Conservation (phyloP, 805 yeast genomes). For the Kregervanrija fluxuum region DNA sequence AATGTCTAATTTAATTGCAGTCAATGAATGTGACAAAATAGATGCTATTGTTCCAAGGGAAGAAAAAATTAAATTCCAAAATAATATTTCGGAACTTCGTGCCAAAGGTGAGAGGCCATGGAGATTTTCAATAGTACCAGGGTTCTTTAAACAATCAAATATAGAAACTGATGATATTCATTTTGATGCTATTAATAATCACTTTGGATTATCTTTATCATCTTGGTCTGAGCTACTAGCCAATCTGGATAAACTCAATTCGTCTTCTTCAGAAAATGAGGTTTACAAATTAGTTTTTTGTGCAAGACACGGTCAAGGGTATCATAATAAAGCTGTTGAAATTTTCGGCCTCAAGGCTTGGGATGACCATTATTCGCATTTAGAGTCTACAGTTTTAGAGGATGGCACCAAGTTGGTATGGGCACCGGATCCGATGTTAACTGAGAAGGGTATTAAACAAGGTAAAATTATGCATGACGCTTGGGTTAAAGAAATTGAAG, state of each 20-base stretch:
- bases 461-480: conserved; percentile 41
- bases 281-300: conserved; percentile 42
- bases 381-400: conserved; percentile 30
- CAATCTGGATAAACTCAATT: conserved; percentile 31
- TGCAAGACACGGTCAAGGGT: conserved; percentile 69
- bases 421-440: conserved; percentile 57
- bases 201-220: conserved; percentile 36
- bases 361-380: conserved; percentile 46
- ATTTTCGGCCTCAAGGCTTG: conserved; percentile 53
- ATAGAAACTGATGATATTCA: conserved; percentile 35
- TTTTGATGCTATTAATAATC: conserved; percentile 36
- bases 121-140: conserved; percentile 41
- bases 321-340: conserved; percentile 48
- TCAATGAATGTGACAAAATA: conserved; percentile 19
- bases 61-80: conserved; percentile 13
- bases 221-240: conserved; percentile 34
- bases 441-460: conserved; percentile 48
- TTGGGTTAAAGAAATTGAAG: conserved; percentile 35
- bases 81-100: neutral
- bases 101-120: conserved; percentile 20
- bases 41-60: conserved; percentile 22
- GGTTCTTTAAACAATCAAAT: conserved; percentile 44
- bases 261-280: conserved; percentile 29
- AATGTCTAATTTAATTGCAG: conserved; percentile 15
- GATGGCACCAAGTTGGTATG: conserved; percentile 44